Conservation (phyloP, 2,329 filamentous ascomycete species). For the Colletotrichum tamarilloi region DNA sequence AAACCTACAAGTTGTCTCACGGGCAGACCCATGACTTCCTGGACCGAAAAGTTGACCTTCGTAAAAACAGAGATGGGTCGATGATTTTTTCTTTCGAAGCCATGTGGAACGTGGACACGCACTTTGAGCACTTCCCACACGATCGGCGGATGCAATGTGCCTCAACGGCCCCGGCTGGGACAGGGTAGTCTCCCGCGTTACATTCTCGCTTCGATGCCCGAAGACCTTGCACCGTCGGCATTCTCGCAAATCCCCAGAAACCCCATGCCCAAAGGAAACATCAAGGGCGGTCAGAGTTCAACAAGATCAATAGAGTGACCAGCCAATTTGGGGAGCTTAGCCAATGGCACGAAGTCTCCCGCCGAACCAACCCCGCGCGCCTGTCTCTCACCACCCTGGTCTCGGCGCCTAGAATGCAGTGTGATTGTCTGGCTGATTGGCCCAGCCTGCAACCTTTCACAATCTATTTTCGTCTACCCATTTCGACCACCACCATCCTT, state of each 20-base stretch:
- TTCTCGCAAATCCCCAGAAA: neutral
- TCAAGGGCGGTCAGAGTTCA: conserved; percentile 20
- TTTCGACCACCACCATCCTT: conserved; percentile 13
- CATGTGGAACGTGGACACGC: conserved; percentile 5
- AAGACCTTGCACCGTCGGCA: conserved; percentile 17
- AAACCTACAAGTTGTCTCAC: neutral
- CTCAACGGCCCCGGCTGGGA: conserved; percentile 3
- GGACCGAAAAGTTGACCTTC: neutral
- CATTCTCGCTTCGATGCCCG: conserved; percentile 16
- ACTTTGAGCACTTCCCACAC: neutral
- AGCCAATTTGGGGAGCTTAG: conserved; percentile 2
- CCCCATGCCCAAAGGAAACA: neutral
- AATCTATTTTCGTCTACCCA: conserved; percentile 33
- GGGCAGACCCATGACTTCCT: neutral
- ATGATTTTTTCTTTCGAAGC: conserved; percentile 1
- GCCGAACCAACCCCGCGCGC: conserved; percentile 36
- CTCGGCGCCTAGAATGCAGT: conserved; percentile 43
- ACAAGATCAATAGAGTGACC: conserved; percentile 1
- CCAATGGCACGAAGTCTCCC: conserved; percentile 26
- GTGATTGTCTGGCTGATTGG: conserved; percentile 47
- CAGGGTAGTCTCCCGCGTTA: conserved; percentile 1
- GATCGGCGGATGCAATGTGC: conserved; percentile 1
- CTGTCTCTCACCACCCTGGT: conserved; percentile 31
- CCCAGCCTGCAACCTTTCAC: conserved; percentile 27
- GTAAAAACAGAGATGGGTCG: neutral